phyloP scores from a whole-genome alignment of 2,329 filamentous ascomycete species.

The Tolypocladium endophyticum region DNA sequence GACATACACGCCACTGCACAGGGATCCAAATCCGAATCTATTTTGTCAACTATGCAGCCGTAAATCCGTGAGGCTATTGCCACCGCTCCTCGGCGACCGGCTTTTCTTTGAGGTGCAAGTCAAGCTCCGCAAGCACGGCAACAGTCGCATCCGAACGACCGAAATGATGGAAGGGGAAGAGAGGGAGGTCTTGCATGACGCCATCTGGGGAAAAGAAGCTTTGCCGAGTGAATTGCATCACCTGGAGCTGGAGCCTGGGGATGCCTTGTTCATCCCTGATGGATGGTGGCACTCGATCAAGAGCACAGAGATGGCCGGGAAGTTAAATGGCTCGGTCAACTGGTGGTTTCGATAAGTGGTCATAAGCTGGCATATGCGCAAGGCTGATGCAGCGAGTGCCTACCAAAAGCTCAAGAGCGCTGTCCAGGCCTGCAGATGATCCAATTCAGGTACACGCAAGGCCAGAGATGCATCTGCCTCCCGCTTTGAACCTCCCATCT shows the following conservation, averaged over 20 bases:
- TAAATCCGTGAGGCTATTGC: slow-evolving; percentile 65
- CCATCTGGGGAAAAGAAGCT: slow-evolving; percentile 51
- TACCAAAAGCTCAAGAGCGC: not conserved
- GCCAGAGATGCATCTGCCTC: slow-evolving; percentile 35
- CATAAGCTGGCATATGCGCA: not conserved
- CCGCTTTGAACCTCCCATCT: slow-evolving; percentile 41
- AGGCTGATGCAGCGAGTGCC: slow-evolving; percentile 11
- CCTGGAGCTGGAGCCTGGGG: slow-evolving; percentile 44
- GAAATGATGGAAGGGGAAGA: slow-evolving; percentile 90
- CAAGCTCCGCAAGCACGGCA: slow-evolving; percentile 25
- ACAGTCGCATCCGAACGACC: slow-evolving; percentile 53
- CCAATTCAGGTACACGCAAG: slow-evolving; percentile 40
- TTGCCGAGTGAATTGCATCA: slow-evolving; percentile 31
- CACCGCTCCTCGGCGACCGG: slow-evolving; percentile 49
- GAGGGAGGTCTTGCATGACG: slow-evolving; percentile 51
- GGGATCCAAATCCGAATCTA: slow-evolving; percentile 88
- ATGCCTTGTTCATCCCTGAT: slow-evolving; percentile 29
- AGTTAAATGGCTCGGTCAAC: slow-evolving; percentile 31
- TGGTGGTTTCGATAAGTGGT: slow-evolving; percentile 32
- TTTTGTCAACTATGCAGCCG: slow-evolving; percentile 71
- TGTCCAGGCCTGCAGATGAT: slow-evolving; percentile 26
- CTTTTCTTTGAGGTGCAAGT: slow-evolving; percentile 49
- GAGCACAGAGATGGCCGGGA: slow-evolving; percentile 21
- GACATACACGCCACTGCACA: slow-evolving; percentile 82
- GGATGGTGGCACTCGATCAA: slow-evolving; percentile 37